Evolutionary conservation across 257 asterid genomes (phyloP).

Genomic region (Leonotis leonurus): DNA sequence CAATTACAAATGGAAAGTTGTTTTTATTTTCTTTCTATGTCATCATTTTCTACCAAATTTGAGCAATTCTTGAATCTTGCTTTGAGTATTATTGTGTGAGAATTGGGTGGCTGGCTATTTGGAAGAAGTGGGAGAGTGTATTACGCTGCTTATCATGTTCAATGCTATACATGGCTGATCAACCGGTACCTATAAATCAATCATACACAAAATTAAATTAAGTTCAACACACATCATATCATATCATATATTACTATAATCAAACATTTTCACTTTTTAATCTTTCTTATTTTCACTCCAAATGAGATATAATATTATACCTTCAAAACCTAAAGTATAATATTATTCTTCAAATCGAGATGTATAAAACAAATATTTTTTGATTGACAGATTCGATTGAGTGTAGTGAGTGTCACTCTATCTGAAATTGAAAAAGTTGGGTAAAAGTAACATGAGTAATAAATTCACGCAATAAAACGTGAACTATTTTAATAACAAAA

Average conservation of each 20-base stretch:
- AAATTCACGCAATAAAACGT: too few species aligned
- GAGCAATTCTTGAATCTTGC: background rate
- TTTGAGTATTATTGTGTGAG: background rate
- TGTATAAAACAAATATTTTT: too few species aligned
- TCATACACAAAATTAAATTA: background rate
- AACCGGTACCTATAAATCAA: conserved; percentile 29
- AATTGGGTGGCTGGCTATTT: background rate
- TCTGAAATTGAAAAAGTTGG: background rate
- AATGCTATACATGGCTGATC: conserved; percentile 32
- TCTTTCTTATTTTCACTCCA: too few species aligned
- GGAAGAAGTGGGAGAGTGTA: conserved; percentile 14
- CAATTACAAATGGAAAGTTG: background rate
- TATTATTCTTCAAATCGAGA: too few species aligned
- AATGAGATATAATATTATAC: too few species aligned
- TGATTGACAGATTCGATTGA: background rate
- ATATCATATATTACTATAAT: too few species aligned
- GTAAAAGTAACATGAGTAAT: too few species aligned
- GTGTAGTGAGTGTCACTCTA: background rate
- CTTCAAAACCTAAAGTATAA: too few species aligned
- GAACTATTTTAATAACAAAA: too few species aligned
- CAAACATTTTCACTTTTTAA: too few species aligned
- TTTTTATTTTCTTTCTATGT: background rate
- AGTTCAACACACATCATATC: background rate
- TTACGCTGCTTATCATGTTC: conserved; percentile 19
- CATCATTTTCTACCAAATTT: background rate